A percentile compares a stretch with the other conserved stretches of the same genome.
These are phyloP conservation scores for Oidiodendron maius DNA, from an alignment of 495 filamentous ascomycete species.

Conservation along the genomic window DNA sequence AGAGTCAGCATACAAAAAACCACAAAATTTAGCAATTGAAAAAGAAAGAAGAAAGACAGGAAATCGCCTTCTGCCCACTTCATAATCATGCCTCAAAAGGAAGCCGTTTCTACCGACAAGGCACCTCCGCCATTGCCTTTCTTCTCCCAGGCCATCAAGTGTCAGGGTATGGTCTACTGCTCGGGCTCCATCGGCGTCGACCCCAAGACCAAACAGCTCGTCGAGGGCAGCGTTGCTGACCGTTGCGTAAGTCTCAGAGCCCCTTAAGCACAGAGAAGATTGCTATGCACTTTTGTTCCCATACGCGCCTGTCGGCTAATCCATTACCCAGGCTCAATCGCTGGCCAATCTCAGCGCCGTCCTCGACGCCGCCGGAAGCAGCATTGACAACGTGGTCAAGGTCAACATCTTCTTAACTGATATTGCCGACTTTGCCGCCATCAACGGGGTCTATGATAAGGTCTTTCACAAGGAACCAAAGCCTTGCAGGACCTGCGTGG, in stretches of 20 bases:
- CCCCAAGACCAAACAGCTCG: conserved; percentile 39
- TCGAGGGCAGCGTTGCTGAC: conserved; percentile 48
- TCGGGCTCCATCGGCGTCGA: conserved; percentile 48
- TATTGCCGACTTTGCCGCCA: conserved; percentile 61
- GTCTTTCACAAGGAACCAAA: conserved; percentile 51
- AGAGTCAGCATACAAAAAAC: too few species aligned
- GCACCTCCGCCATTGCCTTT: conserved; percentile 49
- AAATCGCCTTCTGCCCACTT: not conserved
- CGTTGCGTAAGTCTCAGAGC: conserved; percentile 37
- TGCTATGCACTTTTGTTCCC: too few species aligned
- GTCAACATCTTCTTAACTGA: conserved; percentile 61
- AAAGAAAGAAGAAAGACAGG: too few species aligned
- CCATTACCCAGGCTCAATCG: conserved; percentile 32
- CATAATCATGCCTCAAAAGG: conserved; percentile 20
- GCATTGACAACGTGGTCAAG: conserved; percentile 55
- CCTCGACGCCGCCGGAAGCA: conserved; percentile 27
- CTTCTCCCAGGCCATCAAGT: conserved; percentile 51
- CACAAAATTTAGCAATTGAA: not conserved
- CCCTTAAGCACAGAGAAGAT: too few species aligned
- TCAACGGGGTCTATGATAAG: conserved; percentile 55
- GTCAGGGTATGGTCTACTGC: conserved; percentile 53
- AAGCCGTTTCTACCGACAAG: conserved; percentile 41
- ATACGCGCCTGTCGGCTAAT: not conserved
- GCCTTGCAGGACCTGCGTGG: conserved; percentile 60
- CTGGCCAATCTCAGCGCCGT: conserved; percentile 49